phyloP scores from a whole-genome alignment of 805 yeast species.

The Citeromyces matritensis region DNA sequence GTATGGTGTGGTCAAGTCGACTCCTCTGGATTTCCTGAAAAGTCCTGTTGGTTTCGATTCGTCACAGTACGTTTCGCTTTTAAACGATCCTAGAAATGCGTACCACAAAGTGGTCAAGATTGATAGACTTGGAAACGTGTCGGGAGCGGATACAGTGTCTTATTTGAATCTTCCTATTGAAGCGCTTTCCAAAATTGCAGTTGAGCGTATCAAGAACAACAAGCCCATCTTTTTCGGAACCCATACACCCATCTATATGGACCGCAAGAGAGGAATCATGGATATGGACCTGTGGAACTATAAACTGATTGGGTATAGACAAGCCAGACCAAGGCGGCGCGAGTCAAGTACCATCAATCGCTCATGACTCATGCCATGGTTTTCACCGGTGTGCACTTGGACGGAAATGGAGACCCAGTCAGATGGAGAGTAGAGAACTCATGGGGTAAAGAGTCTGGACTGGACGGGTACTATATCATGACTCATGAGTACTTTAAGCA shows the following conservation, averaged over 20 bases:
- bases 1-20: slow-evolving; percentile 30
- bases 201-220: slow-evolving; percentile 53
- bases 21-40: slow-evolving; percentile 55
- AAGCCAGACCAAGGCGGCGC: slow-evolving; percentile 17
- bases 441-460: slow-evolving; percentile 63
- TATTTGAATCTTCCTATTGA: slow-evolving; percentile 59
- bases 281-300: slow-evolving; percentile 62
- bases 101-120: slow-evolving; percentile 56
- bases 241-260: slow-evolving; percentile 67
- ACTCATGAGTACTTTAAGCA: slow-evolving; percentile 64
- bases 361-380: slow-evolving; percentile 90
- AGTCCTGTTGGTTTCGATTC: slow-evolving; percentile 38
- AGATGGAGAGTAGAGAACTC: slow-evolving; percentile 72
- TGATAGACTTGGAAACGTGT: slow-evolving; percentile 63
- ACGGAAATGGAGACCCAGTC: slow-evolving; percentile 37
- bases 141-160: slow-evolving; percentile 56
- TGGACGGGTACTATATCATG: slow-evolving; percentile 60
- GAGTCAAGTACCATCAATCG: slow-evolving; percentile 24
- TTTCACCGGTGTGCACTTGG: slow-evolving; percentile 67
- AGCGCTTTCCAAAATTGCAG: slow-evolving; percentile 45
- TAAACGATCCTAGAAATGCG: slow-evolving; percentile 74
- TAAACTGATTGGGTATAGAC: slow-evolving; percentile 31
- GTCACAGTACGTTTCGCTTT: slow-evolving; percentile 43
- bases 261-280: slow-evolving; percentile 49
- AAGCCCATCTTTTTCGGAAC: slow-evolving; percentile 83